phyloP scores from a whole-genome alignment of 306 rosid genomes.

The Gillenia trifoliata region DNA sequence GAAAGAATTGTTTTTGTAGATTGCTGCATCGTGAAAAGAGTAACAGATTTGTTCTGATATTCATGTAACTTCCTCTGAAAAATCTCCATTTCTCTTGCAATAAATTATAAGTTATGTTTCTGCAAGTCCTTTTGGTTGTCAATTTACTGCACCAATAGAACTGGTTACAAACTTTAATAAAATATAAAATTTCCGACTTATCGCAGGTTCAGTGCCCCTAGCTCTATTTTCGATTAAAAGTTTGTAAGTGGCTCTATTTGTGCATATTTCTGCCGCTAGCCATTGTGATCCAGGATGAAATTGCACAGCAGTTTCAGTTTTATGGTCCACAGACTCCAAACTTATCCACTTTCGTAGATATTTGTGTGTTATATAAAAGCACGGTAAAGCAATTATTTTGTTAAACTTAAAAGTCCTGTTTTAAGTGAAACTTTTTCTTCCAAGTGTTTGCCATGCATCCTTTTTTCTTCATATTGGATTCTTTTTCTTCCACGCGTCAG shows the following conservation, averaged over 20 bases:
- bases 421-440: no score
- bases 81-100: background rate
- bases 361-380: no score
- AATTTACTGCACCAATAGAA: background rate
- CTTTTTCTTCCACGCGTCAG: no score
- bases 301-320: no score
- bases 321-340: no score
- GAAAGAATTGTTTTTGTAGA: conserved; percentile 26
- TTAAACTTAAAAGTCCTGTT: no score
- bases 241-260: background rate
- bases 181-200: no score
- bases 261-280: background rate
- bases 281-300: background rate
- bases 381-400: no score
- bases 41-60: conserved; percentile 12
- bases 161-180: background rate
- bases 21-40: conserved; percentile 13
- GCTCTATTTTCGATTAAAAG: no score
- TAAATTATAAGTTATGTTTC: background rate
- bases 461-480: no score
- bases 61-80: background rate
- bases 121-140: background rate
- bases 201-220: background rate
- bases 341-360: no score
- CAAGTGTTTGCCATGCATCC: no score